Base-by-base conservation (phyloP, 164 flowering plant genomes). In the Hamamelis virginiana region DNA sequence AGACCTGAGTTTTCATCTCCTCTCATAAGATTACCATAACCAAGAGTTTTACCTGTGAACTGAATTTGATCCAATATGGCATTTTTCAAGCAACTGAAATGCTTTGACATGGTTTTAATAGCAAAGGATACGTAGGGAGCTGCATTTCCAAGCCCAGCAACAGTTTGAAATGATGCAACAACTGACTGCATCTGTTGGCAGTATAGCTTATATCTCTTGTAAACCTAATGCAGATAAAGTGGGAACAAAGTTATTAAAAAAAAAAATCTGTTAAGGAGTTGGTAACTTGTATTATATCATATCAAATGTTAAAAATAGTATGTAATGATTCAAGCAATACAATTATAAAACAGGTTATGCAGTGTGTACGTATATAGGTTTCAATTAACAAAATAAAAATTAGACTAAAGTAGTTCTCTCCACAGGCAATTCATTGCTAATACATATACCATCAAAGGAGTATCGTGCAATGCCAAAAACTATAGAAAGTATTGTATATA, bases 101-200 rank as follows among this genome's bases (percentile, higher is more conserved):
- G 74, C 72, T 73, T 75, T 12, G 63, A 48, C 47, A 78, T 64
- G 57, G 70, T 43, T 47, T 70, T 75, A 53, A 78, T 21, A 27
- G 81, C 81, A 48, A 50, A 66, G 15, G 47, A 45, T 21, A 69
- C 9, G 58, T 66, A 78, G 18, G 81, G 81, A 44, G 78, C 74
- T 6, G 81, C 81, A 52, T 75, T 69, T 41, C 66, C 78, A 28
- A 78, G 74, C 1, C 81, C 81, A 28, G 74, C 47, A 27, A 78
- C 76, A 38, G 55, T 10, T 61, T 70, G 63, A 58, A 78, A 78
- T 26, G 81, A 78, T 43, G 76, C 72, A 26, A 75, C 72, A 15
- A 78, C 78, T 62, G 76, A 66, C 15, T 78, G 74, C 60, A 78
- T 73, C 58, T 78, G 81, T 23, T 78, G 78, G 52, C 62, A 69